Evolutionary conservation across 2,329 filamentous ascomycete species (phyloP), one percentile per base, ranked within the genome.

Genomic region (Helminthosporium solani): DNA sequence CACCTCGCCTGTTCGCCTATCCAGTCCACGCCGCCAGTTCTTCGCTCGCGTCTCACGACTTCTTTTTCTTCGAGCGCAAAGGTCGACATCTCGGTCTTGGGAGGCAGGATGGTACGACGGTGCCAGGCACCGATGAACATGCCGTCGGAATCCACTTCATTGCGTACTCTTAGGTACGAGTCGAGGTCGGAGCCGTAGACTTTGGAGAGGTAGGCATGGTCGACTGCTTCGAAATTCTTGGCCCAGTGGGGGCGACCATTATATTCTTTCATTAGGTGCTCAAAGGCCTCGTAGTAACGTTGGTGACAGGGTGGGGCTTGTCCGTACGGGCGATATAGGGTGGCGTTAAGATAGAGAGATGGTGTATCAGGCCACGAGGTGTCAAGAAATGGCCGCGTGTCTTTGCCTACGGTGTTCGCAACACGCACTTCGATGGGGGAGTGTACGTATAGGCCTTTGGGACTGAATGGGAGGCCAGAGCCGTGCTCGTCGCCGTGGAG

Each of bases 61-160:
- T 74, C 66, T 20, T 74, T 71, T 45, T 76, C 74, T 48, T 75
- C 70, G 4, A 69, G 57, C 2, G 72, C 56, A 18, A 70, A 61
- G 0, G 62, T 33, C 7, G 67, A 61, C 7, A 64, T 37, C 19
- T 68, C 59, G 2, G 52, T 47, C 25, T 57, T 60, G 3, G 61
- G 44, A 0, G 68, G 68, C 2, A 70, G 56, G n/a, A 73, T 54
- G 1, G 63, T 68, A 41, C 86, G 79, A 21, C 87, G 78, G 70
- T 96, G 90, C 92, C 92, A 99, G 39, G 90, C 85, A 2, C 92
- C 92, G 12, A 92, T 78, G 70, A 96, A 96, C 80, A 95, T 86
- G 46, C 90, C 90, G 50, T 90, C 83, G 0, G 87, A 86, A 63
- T 96, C 90, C 27, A 82, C 83, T 42, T 83, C 77, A 48, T 86